Conservation (phyloP, 1,284 basidiomycete species). For the Crepidotus sp. region DNA sequence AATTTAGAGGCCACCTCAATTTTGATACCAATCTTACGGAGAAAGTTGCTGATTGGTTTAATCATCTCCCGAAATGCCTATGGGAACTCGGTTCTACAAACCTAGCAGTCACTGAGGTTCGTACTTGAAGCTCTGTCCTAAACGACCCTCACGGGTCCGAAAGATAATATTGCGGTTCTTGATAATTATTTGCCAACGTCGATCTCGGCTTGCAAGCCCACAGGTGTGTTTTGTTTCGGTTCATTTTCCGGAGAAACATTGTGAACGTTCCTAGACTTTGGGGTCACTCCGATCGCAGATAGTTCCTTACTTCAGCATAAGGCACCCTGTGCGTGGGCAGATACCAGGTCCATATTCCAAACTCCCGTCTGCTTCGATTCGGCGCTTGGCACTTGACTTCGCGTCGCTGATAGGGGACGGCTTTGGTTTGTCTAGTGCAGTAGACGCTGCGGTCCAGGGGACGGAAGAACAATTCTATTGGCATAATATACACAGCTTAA, state of each 20-base stretch:
- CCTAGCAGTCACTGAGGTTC: conserved; percentile 20
- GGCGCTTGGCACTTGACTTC: conserved; percentile 33
- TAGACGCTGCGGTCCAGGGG: conserved; percentile 32
- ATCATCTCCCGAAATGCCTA: conserved; percentile 64
- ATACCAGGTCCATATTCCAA: conserved; percentile 69
- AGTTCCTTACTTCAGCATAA: conserved; percentile 68
- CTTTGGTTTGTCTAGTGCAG: conserved; percentile 28
- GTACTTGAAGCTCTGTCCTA: background rate
- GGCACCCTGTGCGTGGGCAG: conserved; percentile 59
- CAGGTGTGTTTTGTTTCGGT: conserved; percentile 14
- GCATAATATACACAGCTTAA: conserved; percentile 23
- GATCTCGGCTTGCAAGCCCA: conserved; percentile 25
- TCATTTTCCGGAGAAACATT: conserved; percentile 14
- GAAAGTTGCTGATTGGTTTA: conserved; percentile 53
- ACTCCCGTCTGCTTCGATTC: conserved; percentile 34
- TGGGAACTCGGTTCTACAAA: conserved; percentile 75
- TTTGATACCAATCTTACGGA: conserved; percentile 27
- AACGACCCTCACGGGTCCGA: background rate
- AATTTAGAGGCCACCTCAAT: conserved; percentile 46
- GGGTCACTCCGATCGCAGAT: conserved; percentile 47
- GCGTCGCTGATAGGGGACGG: conserved; percentile 19
- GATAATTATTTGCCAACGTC: conserved; percentile 54
- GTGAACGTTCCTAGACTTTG: conserved; percentile 30
- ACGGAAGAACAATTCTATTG: conserved; percentile 38
- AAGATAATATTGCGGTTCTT: conserved; percentile 56